Conservation (phyloP, 1,139 yeast species). For the Saccharomyces hybrid region DNA sequence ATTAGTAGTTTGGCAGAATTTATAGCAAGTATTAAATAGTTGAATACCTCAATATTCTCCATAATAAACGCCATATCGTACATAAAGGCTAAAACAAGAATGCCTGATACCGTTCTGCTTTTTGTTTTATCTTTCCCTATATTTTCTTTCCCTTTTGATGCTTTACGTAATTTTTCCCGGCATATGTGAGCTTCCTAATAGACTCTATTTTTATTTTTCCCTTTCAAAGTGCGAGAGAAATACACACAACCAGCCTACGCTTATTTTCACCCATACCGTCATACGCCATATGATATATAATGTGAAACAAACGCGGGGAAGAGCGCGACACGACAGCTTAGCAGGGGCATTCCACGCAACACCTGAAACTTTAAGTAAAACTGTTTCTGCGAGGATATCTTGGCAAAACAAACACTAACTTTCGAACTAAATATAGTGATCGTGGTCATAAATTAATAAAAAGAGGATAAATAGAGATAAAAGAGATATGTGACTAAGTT, state of each 20-base stretch:
- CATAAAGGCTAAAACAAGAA: neutral
- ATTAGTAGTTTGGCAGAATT: neutral
- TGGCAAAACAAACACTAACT: neutral
- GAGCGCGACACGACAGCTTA: neutral
- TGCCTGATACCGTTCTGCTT: neutral
- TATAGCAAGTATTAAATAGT: neutral
- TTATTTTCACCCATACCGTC: neutral
- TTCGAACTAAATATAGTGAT: neutral
- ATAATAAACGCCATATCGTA: neutral
- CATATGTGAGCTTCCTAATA: neutral
- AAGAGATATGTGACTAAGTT: neutral
- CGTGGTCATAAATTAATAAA: neutral
- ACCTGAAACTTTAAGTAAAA: neutral
- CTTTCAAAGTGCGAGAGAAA: neutral
- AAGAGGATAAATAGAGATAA: neutral
- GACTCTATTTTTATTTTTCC: neutral
- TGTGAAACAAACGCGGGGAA: neutral
- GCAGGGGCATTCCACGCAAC: neutral
- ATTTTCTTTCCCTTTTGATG: neutral
- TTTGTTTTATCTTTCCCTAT: neutral
- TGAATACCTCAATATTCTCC: neutral
- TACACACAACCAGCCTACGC: neutral
- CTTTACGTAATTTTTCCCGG: neutral
- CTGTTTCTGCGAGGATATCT: neutral
- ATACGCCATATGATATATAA: neutral